These are phyloP conservation scores for Vaccinium macrocarpon DNA, from an alignment of 148 eudicot species.

Conservation along the genomic window DNA sequence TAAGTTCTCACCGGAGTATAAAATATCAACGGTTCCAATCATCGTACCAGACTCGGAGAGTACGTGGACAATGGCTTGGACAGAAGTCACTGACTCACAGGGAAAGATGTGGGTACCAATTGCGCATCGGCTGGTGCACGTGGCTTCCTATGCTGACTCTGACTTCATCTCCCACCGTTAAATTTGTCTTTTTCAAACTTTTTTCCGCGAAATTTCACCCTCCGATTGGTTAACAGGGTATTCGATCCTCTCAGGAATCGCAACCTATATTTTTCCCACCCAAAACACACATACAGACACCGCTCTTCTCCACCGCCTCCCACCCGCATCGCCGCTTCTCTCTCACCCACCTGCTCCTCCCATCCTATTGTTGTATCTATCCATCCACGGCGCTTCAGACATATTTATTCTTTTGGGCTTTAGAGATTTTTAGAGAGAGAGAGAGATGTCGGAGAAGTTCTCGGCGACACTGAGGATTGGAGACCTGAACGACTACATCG, in stretches of 20 bases:
- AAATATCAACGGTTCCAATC: too few relatives aligned
- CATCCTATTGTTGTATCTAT: background rate
- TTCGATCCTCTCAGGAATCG: background rate
- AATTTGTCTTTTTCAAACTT: background rate
- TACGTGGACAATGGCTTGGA: too few relatives aligned
- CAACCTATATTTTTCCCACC: background rate
- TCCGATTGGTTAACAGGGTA: background rate
- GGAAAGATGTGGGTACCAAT: background rate
- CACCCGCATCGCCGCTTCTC: background rate
- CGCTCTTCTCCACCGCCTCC: background rate
- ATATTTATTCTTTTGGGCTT: background rate
- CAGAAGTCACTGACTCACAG: too few relatives aligned
- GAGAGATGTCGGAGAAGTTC: constrained; percentile 67
- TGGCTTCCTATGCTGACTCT: background rate
- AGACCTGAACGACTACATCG: constrained; percentile 83
- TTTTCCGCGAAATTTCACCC: background rate
- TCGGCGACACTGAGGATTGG: constrained; percentile 76
- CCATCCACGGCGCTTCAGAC: background rate
- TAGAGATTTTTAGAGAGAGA: background rate
- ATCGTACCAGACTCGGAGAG: too few relatives aligned
- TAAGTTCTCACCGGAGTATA: too few relatives aligned
- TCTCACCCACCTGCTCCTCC: background rate
- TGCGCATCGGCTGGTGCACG: background rate
- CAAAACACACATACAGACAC: background rate
- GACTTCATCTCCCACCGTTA: too few relatives aligned